Conservation (phyloP, 2,329 filamentous ascomycete genomes). For the Trichoderma aggressivum region DNA sequence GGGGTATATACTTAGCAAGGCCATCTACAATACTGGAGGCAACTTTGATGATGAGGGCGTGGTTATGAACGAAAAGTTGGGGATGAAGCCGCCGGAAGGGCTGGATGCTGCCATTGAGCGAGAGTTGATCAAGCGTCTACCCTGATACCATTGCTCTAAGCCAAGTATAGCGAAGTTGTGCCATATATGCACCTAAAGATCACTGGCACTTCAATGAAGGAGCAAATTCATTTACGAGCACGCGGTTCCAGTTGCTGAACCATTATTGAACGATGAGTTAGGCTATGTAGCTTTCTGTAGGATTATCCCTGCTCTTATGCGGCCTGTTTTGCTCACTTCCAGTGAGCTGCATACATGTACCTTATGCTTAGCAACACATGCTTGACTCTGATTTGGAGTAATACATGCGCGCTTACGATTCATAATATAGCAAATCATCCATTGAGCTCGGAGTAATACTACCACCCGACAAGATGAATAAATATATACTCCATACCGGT, state of each 20-base stretch:
- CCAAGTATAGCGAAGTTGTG: not conserved
- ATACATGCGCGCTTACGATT: too few species aligned
- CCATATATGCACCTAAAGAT: too few species aligned
- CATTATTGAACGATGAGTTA: not conserved
- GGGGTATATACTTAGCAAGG: not conserved
- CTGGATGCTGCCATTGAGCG: not conserved
- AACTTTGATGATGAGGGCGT: not conserved
- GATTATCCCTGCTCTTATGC: not conserved
- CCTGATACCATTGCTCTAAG: not conserved
- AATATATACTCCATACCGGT: not conserved
- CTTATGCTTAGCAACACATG: too few species aligned
- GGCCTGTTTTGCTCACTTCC: too few species aligned
- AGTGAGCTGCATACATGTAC: not conserved
- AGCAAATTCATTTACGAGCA: not conserved
- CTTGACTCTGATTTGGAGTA: not conserved
- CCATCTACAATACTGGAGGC: not conserved
- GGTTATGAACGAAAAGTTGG: not conserved
- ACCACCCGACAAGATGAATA: not conserved
- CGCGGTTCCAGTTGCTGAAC: not conserved
- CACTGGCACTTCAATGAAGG: too few species aligned
- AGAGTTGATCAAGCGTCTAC: not conserved
- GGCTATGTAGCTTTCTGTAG: not conserved
- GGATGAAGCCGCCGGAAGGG: not conserved
- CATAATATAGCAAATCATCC: not conserved
- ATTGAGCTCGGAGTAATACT: not conserved